A percentile compares a stretch with the other conserved stretches of the same genome.
Conservation (phyloP, 345 rosid genomes). For the Raphanus raphanistrum region DNA sequence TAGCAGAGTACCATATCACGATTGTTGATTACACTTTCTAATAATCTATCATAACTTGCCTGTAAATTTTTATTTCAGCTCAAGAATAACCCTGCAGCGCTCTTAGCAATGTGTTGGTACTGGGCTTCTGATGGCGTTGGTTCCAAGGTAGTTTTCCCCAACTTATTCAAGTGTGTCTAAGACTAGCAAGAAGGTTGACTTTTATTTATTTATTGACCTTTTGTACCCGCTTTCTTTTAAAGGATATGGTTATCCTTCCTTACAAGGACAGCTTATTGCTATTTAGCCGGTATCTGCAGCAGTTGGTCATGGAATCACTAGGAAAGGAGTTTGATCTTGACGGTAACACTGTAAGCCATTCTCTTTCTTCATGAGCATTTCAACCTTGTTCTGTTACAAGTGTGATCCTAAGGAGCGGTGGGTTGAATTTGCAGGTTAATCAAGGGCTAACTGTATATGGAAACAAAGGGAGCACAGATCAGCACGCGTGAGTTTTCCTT, state of each 20-base stretch:
- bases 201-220: slow-evolving; percentile 1
- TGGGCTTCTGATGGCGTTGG: slow-evolving; percentile 95
- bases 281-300: slow-evolving; percentile 93
- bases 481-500: slow-evolving; percentile 83
- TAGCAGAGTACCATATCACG: neutral
- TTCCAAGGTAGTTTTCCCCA: slow-evolving; percentile 63
- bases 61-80: slow-evolving; percentile 45
- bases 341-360: slow-evolving; percentile 77
- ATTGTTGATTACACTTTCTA: too few relatives aligned
- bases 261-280: slow-evolving; percentile 94
- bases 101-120: slow-evolving; percentile 94
- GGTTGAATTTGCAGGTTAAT: slow-evolving; percentile 68
- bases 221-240: slow-evolving; percentile 28
- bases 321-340: slow-evolving; percentile 98
- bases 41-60: slow-evolving; percentile 8
- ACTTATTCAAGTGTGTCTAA: neutral
- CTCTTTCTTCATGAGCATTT: neutral
- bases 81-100: slow-evolving; percentile 86
- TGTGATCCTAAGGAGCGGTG: slow-evolving; percentile 13
- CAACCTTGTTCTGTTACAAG: slow-evolving; percentile 1
- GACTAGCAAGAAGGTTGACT: slow-evolving; percentile 10
- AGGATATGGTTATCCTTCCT: slow-evolving; percentile 99
- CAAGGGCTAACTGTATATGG: slow-evolving; percentile 97
- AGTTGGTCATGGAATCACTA: slow-evolving; percentile 97
- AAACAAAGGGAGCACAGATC: slow-evolving; percentile 99